Conservation (phyloP, 371 early-diverging fungal species). For the Rhizopus stolonifer region DNA sequence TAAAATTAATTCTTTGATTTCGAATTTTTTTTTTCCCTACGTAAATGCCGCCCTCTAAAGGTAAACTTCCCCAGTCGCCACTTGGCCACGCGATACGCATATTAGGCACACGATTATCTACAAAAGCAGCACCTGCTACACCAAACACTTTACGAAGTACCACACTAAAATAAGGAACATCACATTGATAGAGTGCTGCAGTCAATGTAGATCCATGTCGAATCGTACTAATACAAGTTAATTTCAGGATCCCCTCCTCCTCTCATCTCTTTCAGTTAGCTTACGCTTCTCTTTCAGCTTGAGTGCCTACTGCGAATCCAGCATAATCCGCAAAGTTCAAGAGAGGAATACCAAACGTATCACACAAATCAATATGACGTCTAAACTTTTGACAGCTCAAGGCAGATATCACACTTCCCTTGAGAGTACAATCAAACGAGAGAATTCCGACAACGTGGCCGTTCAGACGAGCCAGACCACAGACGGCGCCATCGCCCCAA, state of each 20-base stretch:
- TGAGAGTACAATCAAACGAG: constrained; percentile 37
- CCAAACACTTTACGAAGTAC: constrained; percentile 50
- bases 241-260: too few species aligned
- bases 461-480: constrained; percentile 36
- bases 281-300: constrained; percentile 50
- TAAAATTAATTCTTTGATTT: not conserved
- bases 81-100: constrained; percentile 47
- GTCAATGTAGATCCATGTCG: constrained; percentile 46
- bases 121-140: constrained; percentile 53
- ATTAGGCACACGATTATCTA: constrained; percentile 44
- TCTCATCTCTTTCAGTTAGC: too few species aligned
- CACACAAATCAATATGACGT: constrained; percentile 46
- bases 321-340: constrained; percentile 50
- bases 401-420: constrained; percentile 39
- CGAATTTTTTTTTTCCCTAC: constrained; percentile 1
- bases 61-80: constrained; percentile 48
- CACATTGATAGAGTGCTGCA: constrained; percentile 47
- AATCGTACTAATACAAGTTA: constrained; percentile 36
- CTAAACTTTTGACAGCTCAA: constrained; percentile 44
- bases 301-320: constrained; percentile 45
- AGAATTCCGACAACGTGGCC: constrained; percentile 46
- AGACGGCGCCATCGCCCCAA: constrained; percentile 52
- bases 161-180: constrained; percentile 47
- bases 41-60: constrained; percentile 44
- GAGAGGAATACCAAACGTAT: constrained; percentile 46